Evolutionary conservation across 1,284 basidiomycete genomes (phyloP).

Genomic region (Trichosporon coremiiforme): DNA sequence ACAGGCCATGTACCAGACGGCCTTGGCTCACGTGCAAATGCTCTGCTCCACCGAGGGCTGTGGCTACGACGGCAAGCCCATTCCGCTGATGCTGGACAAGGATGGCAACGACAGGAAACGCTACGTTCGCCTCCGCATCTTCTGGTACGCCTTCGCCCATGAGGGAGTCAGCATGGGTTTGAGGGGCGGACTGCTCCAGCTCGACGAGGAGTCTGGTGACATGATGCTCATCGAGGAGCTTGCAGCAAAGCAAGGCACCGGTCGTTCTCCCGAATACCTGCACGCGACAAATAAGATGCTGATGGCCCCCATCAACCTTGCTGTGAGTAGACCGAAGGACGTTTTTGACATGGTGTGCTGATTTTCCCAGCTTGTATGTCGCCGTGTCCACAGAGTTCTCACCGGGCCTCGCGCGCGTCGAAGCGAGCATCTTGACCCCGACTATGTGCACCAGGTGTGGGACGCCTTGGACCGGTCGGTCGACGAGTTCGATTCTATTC

Average conservation of each 20-base stretch:
- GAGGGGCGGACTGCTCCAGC: slow-evolving; percentile 70
- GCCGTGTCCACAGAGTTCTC: slow-evolving; percentile 70
- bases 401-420: slow-evolving; percentile 72
- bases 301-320: slow-evolving; percentile 70
- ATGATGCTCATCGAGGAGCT: slow-evolving; percentile 18
- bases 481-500: slow-evolving; percentile 73
- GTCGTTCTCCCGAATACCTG: slow-evolving; percentile 35
- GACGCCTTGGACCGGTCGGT: slow-evolving; percentile 74
- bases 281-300: slow-evolving; percentile 56
- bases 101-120: slow-evolving; percentile 58
- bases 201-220: slow-evolving; percentile 59
- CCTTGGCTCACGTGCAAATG: slow-evolving; percentile 68
- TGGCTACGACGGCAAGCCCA: slow-evolving; percentile 58
- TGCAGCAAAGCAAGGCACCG: slow-evolving; percentile 21
- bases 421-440: slow-evolving; percentile 64
- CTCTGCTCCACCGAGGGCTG: slow-evolving; percentile 66
- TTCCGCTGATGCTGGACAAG: slow-evolving; percentile 36
- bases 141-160: slow-evolving; percentile 78
- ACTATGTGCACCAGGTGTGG: slow-evolving; percentile 72
- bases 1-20: slow-evolving; percentile 65
- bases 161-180: slow-evolving; percentile 76
- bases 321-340: no score
- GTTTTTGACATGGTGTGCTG: no score
- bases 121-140: slow-evolving; percentile 69
- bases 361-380: slow-evolving; percentile 63